Percentiles rank a stretch among this genome's conserved stretches.
phyloP scores from a whole-genome alignment of 805 yeast species.

The Barnettozyma siamensis region DNA sequence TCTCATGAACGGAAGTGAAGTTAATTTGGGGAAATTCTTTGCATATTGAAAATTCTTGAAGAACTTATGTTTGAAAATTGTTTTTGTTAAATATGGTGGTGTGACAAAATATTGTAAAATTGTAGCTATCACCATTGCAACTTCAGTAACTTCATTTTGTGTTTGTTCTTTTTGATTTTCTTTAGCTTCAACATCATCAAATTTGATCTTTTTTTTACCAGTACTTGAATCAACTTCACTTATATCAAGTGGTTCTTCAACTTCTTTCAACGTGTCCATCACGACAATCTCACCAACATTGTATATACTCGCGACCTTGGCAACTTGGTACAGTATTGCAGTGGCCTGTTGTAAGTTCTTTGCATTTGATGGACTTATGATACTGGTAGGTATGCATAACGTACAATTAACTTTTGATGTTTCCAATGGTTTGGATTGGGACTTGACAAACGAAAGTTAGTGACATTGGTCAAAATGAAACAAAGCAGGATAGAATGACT shows the following conservation, averaged over 20 bases:
- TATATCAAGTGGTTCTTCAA: conserved; percentile 15
- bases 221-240: conserved; percentile 20
- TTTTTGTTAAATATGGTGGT: conserved; percentile 70
- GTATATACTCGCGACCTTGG: conserved; percentile 64
- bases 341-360: conserved; percentile 69
- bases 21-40: conserved; percentile 59
- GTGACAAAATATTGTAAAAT: conserved; percentile 77
- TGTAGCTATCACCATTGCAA: conserved; percentile 54
- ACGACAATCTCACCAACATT: conserved; percentile 72
- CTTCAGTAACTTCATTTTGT: conserved; percentile 24
- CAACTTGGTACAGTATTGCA: conserved; percentile 67
- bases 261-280: conserved; percentile 42
- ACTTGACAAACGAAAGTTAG: no score
- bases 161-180: conserved; percentile 10
- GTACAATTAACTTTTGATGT: conserved; percentile 34
- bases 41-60: conserved; percentile 55
- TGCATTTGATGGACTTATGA: conserved; percentile 51
- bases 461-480: no score
- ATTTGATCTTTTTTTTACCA: conserved; percentile 26
- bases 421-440: background rate
- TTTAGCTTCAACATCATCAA: conserved; percentile 25
- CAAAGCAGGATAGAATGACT: background rate
- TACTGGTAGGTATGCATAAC: conserved; percentile 68
- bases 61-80: conserved; percentile 49
- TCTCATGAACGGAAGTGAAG: conserved; percentile 71